A percentile compares a stretch with the other conserved stretches of the same genome.
These are phyloP conservation scores for Gastrolobium villosum DNA, from an alignment of 306 rosid species.

Conservation along the genomic window DNA sequence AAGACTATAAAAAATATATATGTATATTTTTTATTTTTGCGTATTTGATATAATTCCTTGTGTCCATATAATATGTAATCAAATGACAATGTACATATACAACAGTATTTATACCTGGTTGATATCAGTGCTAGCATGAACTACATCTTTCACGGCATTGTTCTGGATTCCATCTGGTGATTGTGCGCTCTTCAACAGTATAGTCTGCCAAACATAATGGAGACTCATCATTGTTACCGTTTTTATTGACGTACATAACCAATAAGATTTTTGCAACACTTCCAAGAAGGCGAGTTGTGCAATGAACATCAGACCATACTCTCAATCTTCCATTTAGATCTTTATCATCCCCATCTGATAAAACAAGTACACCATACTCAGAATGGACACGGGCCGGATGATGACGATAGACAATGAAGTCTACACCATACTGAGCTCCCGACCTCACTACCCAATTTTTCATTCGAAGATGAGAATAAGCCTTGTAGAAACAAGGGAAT, in stretches of 20 bases:
- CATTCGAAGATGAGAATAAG: constrained; percentile 71
- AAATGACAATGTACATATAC: not conserved
- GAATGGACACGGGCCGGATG: constrained; percentile 83
- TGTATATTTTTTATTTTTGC: not conserved
- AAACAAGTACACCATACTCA: constrained; percentile 80
- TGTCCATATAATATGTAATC: not conserved
- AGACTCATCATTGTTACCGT: constrained; percentile 52
- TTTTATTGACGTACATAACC: constrained; percentile 57
- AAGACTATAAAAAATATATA: not conserved
- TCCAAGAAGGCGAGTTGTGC: constrained; percentile 71
- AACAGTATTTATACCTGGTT: constrained; percentile 7
- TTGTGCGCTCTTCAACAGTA: constrained; percentile 57
- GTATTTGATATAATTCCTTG: not conserved
- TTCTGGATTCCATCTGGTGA: constrained; percentile 75
- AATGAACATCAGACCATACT: constrained; percentile 82
- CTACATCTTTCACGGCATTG: constrained; percentile 67
- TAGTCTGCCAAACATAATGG: constrained; percentile 54
- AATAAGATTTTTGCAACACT: constrained; percentile 76
- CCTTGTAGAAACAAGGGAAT: constrained; percentile 72
- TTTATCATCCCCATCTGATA: constrained; percentile 51
- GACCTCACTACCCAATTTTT: constrained; percentile 85
- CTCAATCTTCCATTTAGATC: constrained; percentile 62
- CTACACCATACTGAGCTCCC: constrained; percentile 78
- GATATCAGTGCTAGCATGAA: constrained; percentile 21
- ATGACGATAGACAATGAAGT: constrained; percentile 76